These are phyloP conservation scores for Glycyrrhiza uralensis DNA, from an alignment of 306 rosid species.

Conservation along the genomic window DNA sequence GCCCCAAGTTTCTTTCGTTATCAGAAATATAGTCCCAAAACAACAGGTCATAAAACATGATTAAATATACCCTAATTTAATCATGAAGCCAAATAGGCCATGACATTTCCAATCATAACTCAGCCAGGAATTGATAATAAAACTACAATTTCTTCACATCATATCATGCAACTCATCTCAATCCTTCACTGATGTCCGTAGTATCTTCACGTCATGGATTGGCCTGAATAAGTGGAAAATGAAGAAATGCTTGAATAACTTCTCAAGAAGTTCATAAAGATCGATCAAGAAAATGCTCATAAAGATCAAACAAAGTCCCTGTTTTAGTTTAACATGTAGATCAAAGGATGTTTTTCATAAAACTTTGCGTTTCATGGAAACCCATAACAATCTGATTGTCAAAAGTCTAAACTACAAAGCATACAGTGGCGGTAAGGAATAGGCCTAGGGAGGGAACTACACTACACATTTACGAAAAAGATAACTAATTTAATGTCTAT, in stretches of 20 bases:
- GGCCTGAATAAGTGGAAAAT: conserved; percentile 55
- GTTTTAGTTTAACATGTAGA: not conserved
- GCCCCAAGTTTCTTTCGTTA: no score
- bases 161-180: conserved; percentile 27
- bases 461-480: no score
- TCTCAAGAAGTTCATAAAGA: not conserved
- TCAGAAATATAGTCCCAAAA: no score
- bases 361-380: not conserved
- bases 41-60: no score
- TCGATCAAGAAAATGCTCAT: not conserved
- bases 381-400: not conserved
- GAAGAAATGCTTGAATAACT: not conserved
- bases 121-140: not conserved
- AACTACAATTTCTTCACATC: conserved; percentile 5
- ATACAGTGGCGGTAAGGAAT: no score
- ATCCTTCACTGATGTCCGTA: conserved; percentile 75
- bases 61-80: no score
- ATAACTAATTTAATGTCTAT: no score
- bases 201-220: conserved; percentile 89
- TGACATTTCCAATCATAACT: not conserved
- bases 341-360: not conserved
- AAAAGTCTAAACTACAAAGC: no score
- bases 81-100: not conserved
- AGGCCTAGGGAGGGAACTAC: no score
- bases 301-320: not conserved